phyloP scores from a whole-genome alignment of 495 filamentous ascomycete species.

The Neurospora sp. region DNA sequence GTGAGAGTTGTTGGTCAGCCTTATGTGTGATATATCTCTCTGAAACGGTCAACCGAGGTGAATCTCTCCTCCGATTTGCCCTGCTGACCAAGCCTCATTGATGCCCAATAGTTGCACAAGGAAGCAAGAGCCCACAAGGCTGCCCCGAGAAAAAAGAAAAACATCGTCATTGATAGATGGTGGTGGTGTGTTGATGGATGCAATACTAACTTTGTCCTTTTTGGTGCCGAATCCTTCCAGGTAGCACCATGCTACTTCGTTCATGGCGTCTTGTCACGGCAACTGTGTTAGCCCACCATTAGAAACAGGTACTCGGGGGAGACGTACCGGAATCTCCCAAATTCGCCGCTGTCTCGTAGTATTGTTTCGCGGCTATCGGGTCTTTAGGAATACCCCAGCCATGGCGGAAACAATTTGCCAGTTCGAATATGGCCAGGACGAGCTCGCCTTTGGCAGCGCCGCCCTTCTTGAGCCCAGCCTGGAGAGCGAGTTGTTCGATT shows the following conservation, averaged over 20 bases:
- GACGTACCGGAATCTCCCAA: slow-evolving; percentile 68
- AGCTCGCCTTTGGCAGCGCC: slow-evolving; percentile 94
- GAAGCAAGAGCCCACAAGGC: not conserved
- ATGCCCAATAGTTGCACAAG: slow-evolving; percentile 24
- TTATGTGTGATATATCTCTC: slow-evolving; percentile 18
- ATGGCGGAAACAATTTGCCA: slow-evolving; percentile 91
- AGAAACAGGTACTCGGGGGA: not conserved
- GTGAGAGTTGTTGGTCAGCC: slow-evolving; percentile 27
- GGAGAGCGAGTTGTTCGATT: slow-evolving; percentile 72
- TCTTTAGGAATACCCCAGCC: slow-evolving; percentile 93
- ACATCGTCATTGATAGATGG: not conserved
- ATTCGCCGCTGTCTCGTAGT: slow-evolving; percentile 95
- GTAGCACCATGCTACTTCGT: slow-evolving; percentile 94
- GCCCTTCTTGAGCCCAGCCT: slow-evolving; percentile 82
- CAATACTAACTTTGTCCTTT: slow-evolving; percentile 84
- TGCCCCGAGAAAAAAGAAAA: not conserved
- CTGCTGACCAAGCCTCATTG: slow-evolving; percentile 22
- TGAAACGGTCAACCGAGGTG: slow-evolving; percentile 7
- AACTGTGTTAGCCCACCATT: not conserved
- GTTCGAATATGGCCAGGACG: slow-evolving; percentile 92
- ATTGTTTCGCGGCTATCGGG: slow-evolving; percentile 76
- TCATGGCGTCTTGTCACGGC: slow-evolving; percentile 70
- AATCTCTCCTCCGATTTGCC: slow-evolving; percentile 11
- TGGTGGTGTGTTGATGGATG: not conserved
- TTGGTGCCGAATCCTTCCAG: slow-evolving; percentile 86